Base-by-base conservation (phyloP, 1,284 basidiomycete genomes). In the Boletellus dicymbophilus region DNA sequence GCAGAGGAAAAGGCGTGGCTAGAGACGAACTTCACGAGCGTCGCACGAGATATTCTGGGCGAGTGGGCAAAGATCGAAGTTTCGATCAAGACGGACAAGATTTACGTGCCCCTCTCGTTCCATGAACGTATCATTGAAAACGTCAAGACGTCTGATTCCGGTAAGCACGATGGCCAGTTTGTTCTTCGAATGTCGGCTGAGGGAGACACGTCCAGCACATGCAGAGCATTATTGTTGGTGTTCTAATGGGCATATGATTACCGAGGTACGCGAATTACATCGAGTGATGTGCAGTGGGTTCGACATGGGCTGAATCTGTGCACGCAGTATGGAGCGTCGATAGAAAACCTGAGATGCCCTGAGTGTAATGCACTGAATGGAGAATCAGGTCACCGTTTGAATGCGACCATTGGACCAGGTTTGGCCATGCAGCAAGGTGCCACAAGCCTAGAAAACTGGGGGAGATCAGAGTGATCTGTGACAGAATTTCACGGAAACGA, bases 341-440 rank as follows among this genome's bases (percentile, higher is more conserved):
- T 71, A 69, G 18, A 78, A 51, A 54, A 36, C 3, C 60, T 74
- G 4, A 55, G 20, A 6, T 85, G 84, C 52, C 75, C 76, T 0
- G 83, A 86, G 58, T 85, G 82, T 56, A 70, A 72, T 13, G 78
- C 68, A 6, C 41, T 46, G 0, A 78, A 85, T 48, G 84, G 83
- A 28, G 83, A 84, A 4, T 50, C 49, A 0, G 10, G 39, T 28
- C 80, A 85, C 52, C 53, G 3, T 16, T 57, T 84, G 37, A 44
- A 76, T 60, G 3, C 49, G 0, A 66, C 68, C 13, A 86, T 73
- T 80, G 23, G 80, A 81, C 46, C 55, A 62, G 0, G n/a, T n/a
- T 52, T 81, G 38, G 67, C 76, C 3, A 53, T 44, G 57, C 52
- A 55, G 56, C 49, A 1, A 4, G 56, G 53, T 6, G 51, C 46